Evolutionary conservation across 495 filamentous ascomycete species (phyloP), one percentile per base, ranked within the genome.

Genomic region (Xeromyces bisporus): DNA sequence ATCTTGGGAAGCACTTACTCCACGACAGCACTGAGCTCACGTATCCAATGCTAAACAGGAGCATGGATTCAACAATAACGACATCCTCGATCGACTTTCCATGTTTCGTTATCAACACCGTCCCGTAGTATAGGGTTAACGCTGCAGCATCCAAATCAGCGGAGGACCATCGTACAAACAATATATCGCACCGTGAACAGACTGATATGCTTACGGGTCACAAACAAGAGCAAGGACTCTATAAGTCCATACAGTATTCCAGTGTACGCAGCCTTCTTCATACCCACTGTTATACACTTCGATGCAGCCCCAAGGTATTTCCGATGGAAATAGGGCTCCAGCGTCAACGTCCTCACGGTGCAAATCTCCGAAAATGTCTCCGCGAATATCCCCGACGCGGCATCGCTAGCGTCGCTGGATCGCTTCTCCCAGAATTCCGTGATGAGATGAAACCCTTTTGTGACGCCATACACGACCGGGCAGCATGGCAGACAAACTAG

Each of bases 311-410:
- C 54, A 6, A 40, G 30, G 43, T 86, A 69, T 42, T 84, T 87
- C 4, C 44, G 41, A n/a, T 64, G 55, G 38, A 94, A 93, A 46
- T 78, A 71, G 0, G 44, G 37, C 53, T 93, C 85, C 0, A 94
- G 54, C 0, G 77, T 84, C 27, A 94, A 50, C 1, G 77, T 71
- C 23, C 79, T 62, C 10, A 96, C 82, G 5, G 84, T 80, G 23
- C 73, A 67, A 46, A 94, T 77, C 46, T 87, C 85, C 23, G 68
- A 55, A 36, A 96, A 81, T 0, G 80, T 80, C 51, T 94, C 87
- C 4, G 63, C 67, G 36, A 87, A 71, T 14, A 87, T 62, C 16
- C 65, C 52, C 15, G 63, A 63, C 0, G 69, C 59, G 2, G 51
- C 34, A 10, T 62, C 60, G 10, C 67, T 65, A 1, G 71, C 71